phyloP scores from a whole-genome alignment of 768 basidiomycete genomes.

The Calocybe gangraenosa region DNA sequence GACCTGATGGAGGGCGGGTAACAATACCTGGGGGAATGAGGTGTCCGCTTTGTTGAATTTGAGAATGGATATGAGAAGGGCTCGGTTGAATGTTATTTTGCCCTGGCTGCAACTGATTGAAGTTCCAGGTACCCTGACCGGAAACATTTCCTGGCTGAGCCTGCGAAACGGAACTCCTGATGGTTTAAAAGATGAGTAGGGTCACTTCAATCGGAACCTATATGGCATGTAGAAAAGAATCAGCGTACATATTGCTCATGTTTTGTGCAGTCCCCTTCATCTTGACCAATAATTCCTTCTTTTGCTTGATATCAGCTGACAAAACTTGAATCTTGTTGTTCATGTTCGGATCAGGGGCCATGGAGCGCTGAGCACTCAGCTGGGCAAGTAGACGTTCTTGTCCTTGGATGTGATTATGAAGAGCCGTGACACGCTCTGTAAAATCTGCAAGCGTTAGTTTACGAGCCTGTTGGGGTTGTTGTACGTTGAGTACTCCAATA shows the following conservation, averaged over 20 bases:
- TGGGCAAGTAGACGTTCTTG: slow-evolving; percentile 12
- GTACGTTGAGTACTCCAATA: slow-evolving; percentile 8
- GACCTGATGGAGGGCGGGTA: slow-evolving; percentile 32
- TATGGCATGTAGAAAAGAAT: background rate
- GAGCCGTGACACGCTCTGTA: slow-evolving; percentile 9
- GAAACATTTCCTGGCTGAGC: slow-evolving; percentile 18
- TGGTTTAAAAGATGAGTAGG: background rate
- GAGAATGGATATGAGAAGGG: slow-evolving; percentile 29
- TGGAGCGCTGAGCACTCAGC: slow-evolving; percentile 6
- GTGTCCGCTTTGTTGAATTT: slow-evolving; percentile 21
- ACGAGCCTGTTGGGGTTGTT: slow-evolving; percentile 4
- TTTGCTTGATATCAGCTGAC: slow-evolving; percentile 23
- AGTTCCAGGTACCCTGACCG: slow-evolving; percentile 15
- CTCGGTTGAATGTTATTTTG: slow-evolving; percentile 19
- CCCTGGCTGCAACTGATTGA: slow-evolving; percentile 12
- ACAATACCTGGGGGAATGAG: slow-evolving; percentile 24
- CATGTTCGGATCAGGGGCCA: slow-evolving; percentile 16
- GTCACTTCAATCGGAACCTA: background rate
- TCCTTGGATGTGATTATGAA: slow-evolving; percentile 7
- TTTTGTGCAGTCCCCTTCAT: slow-evolving; percentile 26
- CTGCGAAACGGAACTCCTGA: slow-evolving; percentile 14
- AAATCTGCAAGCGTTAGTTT: slow-evolving; percentile 11
- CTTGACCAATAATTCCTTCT: slow-evolving; percentile 37
- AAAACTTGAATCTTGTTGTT: slow-evolving; percentile 18
- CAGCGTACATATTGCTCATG: slow-evolving; percentile 16